These are phyloP conservation scores for Saccharomyces mikatae DNA, from an alignment of 805 yeast genomes.

Conservation along the genomic window DNA sequence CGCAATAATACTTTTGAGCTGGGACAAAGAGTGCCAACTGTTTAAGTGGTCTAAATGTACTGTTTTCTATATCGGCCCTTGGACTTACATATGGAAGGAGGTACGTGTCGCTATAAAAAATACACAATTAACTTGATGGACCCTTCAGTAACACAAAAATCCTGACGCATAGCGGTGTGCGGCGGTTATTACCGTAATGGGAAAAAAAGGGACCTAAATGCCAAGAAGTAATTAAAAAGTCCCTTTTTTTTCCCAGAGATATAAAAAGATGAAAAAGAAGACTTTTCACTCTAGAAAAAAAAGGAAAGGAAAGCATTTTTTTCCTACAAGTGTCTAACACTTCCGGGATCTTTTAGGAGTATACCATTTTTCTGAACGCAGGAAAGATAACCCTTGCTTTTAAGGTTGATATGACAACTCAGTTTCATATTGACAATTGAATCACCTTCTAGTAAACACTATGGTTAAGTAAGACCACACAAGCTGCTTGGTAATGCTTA, in stretches of 20 bases:
- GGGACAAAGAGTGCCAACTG: neutral
- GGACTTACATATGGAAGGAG: neutral
- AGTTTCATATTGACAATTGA: too few species aligned
- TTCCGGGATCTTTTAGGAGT: too few species aligned
- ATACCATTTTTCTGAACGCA: too few species aligned
- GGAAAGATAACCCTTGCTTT: too few species aligned
- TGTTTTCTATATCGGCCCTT: neutral
- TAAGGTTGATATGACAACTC: too few species aligned
- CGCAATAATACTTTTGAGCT: neutral
- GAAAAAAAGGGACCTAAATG: neutral
- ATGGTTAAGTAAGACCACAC: too few species aligned
- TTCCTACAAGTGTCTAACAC: too few species aligned
- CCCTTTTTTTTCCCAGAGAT: neutral
- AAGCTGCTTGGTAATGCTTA: too few species aligned
- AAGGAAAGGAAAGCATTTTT: neutral
- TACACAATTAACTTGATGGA: neutral
- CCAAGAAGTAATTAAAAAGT: neutral
- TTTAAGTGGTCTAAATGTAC: neutral
- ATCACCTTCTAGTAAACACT: too few species aligned
- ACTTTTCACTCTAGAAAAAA: neutral
- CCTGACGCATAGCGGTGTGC: neutral
- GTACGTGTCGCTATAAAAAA: neutral
- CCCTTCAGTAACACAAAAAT: neutral
- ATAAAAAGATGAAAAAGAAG: neutral
- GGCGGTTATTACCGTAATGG: neutral